Percentiles rank a stretch among this genome's conserved stretches.
Evolutionary conservation across 73 alveolate species (phyloP).

Genomic region (Stentor roeselii): DNA sequence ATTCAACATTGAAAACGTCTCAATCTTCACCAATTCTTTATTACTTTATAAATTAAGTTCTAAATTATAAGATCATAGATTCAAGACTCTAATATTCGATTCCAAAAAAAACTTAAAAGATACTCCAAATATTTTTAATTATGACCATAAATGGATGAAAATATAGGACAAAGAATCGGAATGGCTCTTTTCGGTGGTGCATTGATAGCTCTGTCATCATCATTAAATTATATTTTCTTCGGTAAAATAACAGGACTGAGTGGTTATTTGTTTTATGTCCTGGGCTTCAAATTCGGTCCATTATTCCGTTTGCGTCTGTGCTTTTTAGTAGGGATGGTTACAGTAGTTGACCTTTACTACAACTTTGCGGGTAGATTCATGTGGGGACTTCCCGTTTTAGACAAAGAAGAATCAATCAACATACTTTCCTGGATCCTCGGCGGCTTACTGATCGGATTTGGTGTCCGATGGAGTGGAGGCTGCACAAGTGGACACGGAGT

Average conservation of each 20-base stretch:
- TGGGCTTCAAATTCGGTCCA: conserved; percentile 40
- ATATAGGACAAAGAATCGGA: not conserved
- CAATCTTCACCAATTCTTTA: too few species aligned
- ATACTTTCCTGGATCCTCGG: conserved; percentile 66
- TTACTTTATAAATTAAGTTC: too few species aligned
- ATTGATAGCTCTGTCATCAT: conserved; percentile 62
- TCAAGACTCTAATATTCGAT: too few species aligned
- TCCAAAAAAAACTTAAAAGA: too few species aligned
- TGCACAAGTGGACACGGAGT: conserved; percentile 98
- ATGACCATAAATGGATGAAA: not conserved
- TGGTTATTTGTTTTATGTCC: conserved; percentile 55
- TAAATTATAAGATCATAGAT: too few species aligned
- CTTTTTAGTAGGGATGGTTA: conserved; percentile 37
- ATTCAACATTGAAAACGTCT: too few species aligned
- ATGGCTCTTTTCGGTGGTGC: conserved; percentile 69
- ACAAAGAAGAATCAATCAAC: conserved; percentile 45
- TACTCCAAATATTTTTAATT: too few species aligned
- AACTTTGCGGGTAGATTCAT: conserved; percentile 36
- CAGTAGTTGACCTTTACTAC: not conserved
- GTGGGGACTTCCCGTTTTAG: conserved; percentile 39
- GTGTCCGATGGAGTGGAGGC: conserved; percentile 94
- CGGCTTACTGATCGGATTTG: conserved; percentile 93
- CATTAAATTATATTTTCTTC: conserved; percentile 51
- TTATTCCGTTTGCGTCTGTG: conserved; percentile 46
- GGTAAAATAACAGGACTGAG: conserved; percentile 85